Conservation (phyloP, 768 basidiomycete genomes). For the Lactarius indigo region DNA sequence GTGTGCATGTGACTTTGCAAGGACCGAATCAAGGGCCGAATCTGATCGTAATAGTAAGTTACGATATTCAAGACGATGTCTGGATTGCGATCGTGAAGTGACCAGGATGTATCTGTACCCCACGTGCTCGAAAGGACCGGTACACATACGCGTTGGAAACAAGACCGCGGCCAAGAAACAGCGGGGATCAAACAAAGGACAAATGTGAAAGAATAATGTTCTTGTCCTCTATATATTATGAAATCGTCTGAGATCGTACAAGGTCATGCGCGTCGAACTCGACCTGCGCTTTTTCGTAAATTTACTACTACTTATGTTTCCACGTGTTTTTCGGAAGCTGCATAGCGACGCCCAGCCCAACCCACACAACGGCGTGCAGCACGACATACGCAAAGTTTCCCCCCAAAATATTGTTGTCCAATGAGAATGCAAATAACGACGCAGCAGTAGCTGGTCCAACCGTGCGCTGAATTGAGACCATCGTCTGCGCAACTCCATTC, state of each 20-base stretch:
- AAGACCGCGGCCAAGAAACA: not conserved
- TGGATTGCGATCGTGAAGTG: no score
- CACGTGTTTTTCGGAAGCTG: conserved; percentile 11
- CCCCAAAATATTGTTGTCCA: conserved; percentile 43
- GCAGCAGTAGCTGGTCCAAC: conserved; percentile 55
- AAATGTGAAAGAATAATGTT: not conserved
- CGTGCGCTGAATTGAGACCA: conserved; percentile 38
- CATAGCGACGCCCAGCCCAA: conserved; percentile 4
- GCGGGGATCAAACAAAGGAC: not conserved
- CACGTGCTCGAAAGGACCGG: not conserved
- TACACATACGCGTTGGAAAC: not conserved
- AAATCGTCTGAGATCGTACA: not conserved
- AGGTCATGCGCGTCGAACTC: not conserved
- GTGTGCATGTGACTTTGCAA: no score
- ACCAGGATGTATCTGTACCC: not conserved
- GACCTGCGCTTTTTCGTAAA: not conserved
- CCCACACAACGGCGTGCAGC: conserved; percentile 1
- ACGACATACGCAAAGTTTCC: conserved; percentile 33
- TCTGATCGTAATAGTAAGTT: not conserved
- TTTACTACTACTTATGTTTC: not conserved
- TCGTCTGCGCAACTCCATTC: conserved; percentile 48
- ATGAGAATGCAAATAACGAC: conserved; percentile 64
- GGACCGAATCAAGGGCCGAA: no score
- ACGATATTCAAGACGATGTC: no score
- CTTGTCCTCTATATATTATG: not conserved